Conservation (phyloP, 176 grass and related monocot genomes). For the Avena sativa region DNA sequence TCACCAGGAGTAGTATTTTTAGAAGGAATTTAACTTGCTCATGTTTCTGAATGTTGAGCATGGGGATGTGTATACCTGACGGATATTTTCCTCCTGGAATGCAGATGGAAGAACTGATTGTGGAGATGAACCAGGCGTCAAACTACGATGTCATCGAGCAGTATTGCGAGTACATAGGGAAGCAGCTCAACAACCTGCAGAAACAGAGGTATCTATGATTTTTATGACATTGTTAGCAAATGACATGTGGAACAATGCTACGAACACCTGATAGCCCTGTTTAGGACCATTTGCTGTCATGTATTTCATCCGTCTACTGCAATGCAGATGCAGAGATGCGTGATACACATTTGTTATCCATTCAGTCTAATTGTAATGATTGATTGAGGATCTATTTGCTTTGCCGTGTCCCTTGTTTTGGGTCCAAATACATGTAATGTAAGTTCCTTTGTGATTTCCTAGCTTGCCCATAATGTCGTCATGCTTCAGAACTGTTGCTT, state of each 20-base stretch:
- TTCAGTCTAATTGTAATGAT: neutral
- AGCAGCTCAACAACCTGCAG: constrained; percentile 72
- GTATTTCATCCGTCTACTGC: constrained; percentile 15
- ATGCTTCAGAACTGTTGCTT: neutral
- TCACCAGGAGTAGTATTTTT: neutral
- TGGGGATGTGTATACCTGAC: neutral
- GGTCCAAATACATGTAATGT: neutral
- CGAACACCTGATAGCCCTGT: neutral
- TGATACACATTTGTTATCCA: neutral
- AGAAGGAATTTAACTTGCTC: neutral
- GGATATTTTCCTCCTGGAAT: neutral
- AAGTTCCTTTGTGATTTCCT: neutral
- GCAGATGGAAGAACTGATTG: constrained; percentile 76
- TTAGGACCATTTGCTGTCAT: neutral
- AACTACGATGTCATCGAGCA: constrained; percentile 90
- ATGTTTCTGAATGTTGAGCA: neutral
- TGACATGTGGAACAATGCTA: neutral
- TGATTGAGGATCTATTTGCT: neutral
- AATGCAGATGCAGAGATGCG: neutral
- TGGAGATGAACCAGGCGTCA: constrained; percentile 75
- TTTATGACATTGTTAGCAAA: neutral
- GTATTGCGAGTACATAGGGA: constrained; percentile 72
- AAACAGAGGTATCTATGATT: constrained; percentile 71
- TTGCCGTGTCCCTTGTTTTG: neutral
- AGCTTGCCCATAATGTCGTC: neutral